phyloP scores from a whole-genome alignment of 164 flowering plant genomes.

The Aristolochia contorta region DNA sequence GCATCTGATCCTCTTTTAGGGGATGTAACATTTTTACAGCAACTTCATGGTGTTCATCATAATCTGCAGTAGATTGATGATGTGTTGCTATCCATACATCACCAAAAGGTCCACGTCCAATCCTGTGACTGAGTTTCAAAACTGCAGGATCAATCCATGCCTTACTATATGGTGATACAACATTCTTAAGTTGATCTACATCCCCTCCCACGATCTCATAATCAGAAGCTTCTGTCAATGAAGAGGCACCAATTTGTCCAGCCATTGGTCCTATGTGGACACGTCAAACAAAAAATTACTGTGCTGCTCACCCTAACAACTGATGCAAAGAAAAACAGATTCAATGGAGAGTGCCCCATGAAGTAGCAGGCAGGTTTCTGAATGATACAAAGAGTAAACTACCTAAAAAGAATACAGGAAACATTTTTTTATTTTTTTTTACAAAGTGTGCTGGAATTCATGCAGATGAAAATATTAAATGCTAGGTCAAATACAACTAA shows the following conservation, averaged over 20 bases:
- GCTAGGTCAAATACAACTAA: too few relatives aligned
- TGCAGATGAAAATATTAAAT: too few relatives aligned
- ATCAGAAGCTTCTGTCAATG: constrained; percentile 35
- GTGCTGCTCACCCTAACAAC: too few relatives aligned
- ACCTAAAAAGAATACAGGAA: too few relatives aligned
- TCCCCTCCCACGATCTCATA: constrained; percentile 56
- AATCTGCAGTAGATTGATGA: constrained; percentile 59
- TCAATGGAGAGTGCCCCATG: too few relatives aligned
- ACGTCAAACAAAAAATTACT: too few relatives aligned
- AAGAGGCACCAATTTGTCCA: constrained; percentile 30
- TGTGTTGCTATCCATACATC: constrained; percentile 92
- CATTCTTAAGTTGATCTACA: constrained; percentile 48
- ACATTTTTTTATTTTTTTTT: too few relatives aligned
- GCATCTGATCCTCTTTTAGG: constrained; percentile 44
- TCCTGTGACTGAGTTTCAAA: constrained; percentile 66
- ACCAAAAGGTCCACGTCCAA: constrained; percentile 82
- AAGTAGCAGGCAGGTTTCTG: too few relatives aligned
- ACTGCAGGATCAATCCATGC: constrained; percentile 66
- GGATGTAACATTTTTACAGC: constrained; percentile 76
- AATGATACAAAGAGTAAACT: too few relatives aligned
- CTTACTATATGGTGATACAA: constrained; percentile 34
- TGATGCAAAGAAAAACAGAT: too few relatives aligned
- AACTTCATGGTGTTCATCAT: constrained; percentile 77
- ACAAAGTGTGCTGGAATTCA: too few relatives aligned
- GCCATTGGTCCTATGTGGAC: constrained; percentile 32